Percentiles rank a stretch among this genome's conserved stretches.
phyloP scores from a whole-genome alignment of 495 filamentous ascomycete genomes.

The Cairneyella variabilis region DNA sequence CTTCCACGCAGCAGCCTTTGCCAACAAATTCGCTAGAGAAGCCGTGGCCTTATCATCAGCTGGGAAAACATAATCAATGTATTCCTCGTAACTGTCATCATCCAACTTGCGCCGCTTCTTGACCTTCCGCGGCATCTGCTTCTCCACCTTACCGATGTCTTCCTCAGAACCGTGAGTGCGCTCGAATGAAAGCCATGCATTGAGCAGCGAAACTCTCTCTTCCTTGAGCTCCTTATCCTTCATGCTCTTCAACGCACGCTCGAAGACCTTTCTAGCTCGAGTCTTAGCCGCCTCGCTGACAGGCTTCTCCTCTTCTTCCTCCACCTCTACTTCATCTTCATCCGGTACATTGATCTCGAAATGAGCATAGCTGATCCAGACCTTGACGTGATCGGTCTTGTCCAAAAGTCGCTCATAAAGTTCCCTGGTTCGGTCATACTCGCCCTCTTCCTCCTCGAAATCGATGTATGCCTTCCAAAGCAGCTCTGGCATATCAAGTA shows the following conservation, averaged over 20 bases:
- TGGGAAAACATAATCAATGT: slow-evolving; percentile 95
- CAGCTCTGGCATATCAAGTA: slow-evolving; percentile 95
- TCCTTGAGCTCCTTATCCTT: slow-evolving; percentile 92
- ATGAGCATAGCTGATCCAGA: slow-evolving; percentile 95
- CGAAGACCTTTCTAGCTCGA: slow-evolving; percentile 78
- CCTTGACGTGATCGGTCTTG: slow-evolving; percentile 96
- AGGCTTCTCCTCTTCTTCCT: slow-evolving; percentile 58
- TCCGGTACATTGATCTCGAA: slow-evolving; percentile 89
- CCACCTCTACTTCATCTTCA: slow-evolving; percentile 59
- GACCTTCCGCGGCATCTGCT: slow-evolving; percentile 87
- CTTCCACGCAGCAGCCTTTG: slow-evolving; percentile 89
- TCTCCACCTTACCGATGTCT: slow-evolving; percentile 77
- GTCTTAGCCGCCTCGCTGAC: slow-evolving; percentile 80
- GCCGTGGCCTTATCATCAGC: slow-evolving; percentile 88
- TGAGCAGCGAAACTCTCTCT: slow-evolving; percentile 85
- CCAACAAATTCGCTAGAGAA: slow-evolving; percentile 77
- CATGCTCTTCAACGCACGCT: slow-evolving; percentile 81
- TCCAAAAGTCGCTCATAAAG: slow-evolving; percentile 88
- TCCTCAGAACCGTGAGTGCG: slow-evolving; percentile 71
- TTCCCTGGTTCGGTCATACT: slow-evolving; percentile 75
- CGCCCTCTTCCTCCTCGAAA: slow-evolving; percentile 91
- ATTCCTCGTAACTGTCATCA: slow-evolving; percentile 95
- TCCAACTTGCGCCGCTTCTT: slow-evolving; percentile 94
- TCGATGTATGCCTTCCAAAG: slow-evolving; percentile 98
- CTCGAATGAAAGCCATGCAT: slow-evolving; percentile 90